Evolutionary conservation across 306 rosid species (phyloP).

Genomic region (Carpinus fangiana): DNA sequence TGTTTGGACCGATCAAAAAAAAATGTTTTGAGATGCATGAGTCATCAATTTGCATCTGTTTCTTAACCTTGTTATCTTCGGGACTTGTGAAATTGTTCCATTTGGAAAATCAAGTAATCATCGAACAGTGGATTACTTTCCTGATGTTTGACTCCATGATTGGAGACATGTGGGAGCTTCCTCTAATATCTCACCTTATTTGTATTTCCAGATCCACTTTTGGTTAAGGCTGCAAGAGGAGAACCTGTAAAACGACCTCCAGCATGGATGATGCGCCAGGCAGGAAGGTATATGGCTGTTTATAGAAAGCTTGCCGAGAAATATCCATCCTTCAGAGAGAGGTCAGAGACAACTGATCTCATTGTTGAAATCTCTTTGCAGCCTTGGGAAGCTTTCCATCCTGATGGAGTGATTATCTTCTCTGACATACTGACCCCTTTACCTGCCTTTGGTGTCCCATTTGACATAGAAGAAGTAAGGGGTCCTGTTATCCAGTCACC

Average conservation of each 20-base stretch:
- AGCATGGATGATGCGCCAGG: conserved; percentile 99
- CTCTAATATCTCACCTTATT: conserved; percentile 21
- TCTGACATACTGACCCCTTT: conserved; percentile 97
- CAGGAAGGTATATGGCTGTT: conserved; percentile 98
- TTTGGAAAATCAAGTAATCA: not conserved
- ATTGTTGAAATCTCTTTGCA: conserved; percentile 99
- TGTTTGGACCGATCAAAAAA: no score
- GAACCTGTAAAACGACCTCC: conserved; percentile 90
- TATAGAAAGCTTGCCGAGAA: conserved; percentile 97
- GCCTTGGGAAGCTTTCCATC: conserved; percentile 98
- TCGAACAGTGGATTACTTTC: not conserved
- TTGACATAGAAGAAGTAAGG: conserved; percentile 88
- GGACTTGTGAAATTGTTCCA: not conserved
- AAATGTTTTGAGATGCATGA: not conserved
- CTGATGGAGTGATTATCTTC: conserved; percentile 95
- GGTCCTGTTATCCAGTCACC: conserved; percentile 96
- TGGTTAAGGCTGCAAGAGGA: conserved; percentile 97
- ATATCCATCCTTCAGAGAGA: conserved; percentile 92
- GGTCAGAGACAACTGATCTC: conserved; percentile 98
- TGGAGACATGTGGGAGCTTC: conserved; percentile 17
- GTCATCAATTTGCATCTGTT: not conserved
- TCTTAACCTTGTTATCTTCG: not conserved
- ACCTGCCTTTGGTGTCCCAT: conserved; percentile 89
- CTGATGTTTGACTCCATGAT: conserved; percentile 2
- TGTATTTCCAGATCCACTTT: conserved; percentile 66